phyloP scores from a whole-genome alignment of 2,329 filamentous ascomycete species.

The Thelonectria olida region DNA sequence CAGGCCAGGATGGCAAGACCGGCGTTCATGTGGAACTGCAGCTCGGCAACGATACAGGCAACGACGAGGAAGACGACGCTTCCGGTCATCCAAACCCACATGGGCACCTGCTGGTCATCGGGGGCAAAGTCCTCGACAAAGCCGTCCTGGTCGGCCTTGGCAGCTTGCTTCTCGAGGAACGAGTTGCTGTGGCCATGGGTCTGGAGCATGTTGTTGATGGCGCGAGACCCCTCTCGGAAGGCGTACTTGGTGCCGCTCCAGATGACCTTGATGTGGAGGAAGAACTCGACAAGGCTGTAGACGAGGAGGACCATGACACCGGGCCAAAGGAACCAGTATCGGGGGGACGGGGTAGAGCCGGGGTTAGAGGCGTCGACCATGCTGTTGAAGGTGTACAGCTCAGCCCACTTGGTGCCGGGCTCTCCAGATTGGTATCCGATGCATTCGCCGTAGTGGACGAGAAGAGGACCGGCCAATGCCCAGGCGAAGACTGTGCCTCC shows the following conservation, averaged over 20 bases:
- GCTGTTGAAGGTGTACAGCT: conserved; percentile 41
- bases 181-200: conserved; percentile 42
- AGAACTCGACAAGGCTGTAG: conserved; percentile 52
- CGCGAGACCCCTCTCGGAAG: conserved; percentile 41
- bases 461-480: conserved; percentile 59
- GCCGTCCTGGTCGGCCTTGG: conserved; percentile 43
- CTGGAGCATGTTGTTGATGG: conserved; percentile 44
- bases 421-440: conserved; percentile 52
- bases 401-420: conserved; percentile 42
- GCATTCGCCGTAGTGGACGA: conserved; percentile 60
- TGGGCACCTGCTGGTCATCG: conserved; percentile 58
- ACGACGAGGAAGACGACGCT: conserved; percentile 58
- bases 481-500: conserved; percentile 64
- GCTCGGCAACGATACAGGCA: conserved; percentile 59
- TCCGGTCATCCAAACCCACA: conserved; percentile 62
- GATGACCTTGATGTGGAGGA: conserved; percentile 51
- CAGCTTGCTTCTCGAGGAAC: conserved; percentile 49
- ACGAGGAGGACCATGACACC: conserved; percentile 56
- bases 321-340: conserved; percentile 56
- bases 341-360: conserved; percentile 46
- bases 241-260: conserved; percentile 47
- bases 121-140: conserved; percentile 52
- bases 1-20: conserved; percentile 65
- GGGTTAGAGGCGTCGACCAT: conserved; percentile 42
- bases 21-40: conserved; percentile 65